phyloP scores from a whole-genome alignment of 495 filamentous ascomycete genomes.

The Penicillium turbatum region DNA sequence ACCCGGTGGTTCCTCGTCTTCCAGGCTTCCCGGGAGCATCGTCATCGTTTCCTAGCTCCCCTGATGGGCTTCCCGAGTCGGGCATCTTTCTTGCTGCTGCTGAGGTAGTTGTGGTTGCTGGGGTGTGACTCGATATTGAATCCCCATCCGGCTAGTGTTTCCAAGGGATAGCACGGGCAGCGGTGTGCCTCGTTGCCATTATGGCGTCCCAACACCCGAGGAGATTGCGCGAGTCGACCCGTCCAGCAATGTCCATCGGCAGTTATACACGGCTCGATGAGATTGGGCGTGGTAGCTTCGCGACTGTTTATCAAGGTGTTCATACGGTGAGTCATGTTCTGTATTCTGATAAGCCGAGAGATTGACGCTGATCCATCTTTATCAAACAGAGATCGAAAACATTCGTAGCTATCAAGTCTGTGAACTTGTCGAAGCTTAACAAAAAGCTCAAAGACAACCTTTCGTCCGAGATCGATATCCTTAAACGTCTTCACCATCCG shows the following conservation, averaged over 20 bases:
- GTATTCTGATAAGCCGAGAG: background rate
- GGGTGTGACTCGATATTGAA: conserved; percentile 22
- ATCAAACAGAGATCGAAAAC: conserved; percentile 51
- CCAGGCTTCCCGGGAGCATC: conserved; percentile 10
- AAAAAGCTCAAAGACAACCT: conserved; percentile 96
- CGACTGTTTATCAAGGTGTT: conserved; percentile 81
- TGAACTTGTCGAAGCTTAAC: conserved; percentile 83
- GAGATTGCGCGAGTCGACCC: conserved; percentile 41
- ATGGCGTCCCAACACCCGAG: conserved; percentile 43
- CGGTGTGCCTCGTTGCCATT: conserved; percentile 18
- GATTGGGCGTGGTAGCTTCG: conserved; percentile 95
- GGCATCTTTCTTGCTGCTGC: conserved; percentile 21
- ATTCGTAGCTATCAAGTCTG: conserved; percentile 92
- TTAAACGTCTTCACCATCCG: conserved; percentile 86
- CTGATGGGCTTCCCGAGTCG: conserved; percentile 36
- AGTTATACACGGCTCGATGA: conserved; percentile 73
- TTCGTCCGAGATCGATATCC: conserved; percentile 88
- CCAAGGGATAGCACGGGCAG: conserved; percentile 9
- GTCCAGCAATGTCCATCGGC: conserved; percentile 65
- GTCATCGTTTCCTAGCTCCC: conserved; percentile 17
- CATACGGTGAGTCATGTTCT: conserved; percentile 64
- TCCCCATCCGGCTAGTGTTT: conserved; percentile 6
- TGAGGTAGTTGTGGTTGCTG: conserved; percentile 43
- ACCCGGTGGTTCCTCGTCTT: conserved; percentile 17
- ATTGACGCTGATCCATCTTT: conserved; percentile 40